Base-by-base conservation (phyloP, 805 yeast genomes). In the Myxozyma lipomycoides region DNA sequence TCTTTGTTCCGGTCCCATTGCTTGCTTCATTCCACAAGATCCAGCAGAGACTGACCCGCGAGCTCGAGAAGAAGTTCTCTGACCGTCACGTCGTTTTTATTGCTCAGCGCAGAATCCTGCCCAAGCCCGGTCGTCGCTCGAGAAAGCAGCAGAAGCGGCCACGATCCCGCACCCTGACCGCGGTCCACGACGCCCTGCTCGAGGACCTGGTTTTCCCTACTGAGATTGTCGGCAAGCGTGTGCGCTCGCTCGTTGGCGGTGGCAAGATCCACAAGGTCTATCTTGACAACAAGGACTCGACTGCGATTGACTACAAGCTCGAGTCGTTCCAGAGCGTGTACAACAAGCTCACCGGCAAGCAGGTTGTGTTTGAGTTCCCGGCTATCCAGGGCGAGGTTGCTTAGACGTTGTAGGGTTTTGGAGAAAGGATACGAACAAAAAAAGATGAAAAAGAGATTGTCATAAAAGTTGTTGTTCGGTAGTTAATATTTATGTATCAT, bases 121-220 rank as follows among this genome's bases (percentile, higher is more conserved):
- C 98, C 79, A 91, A 88, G 83, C 97, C 98, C 75, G 86, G 95
- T 71, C 89, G 98, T 81, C 68, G 83, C 72, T 81, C 96, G 60
- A 87, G 89, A 82, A 86, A 84, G 76, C 77, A 75, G 70, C 98
- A 93, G 81, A 90, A 93, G 90, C 90, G 98, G 83, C 98, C 98
- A 76, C 88, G 96, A 82, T 90, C 98, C 70, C 89, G 98, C 86
- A 91, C 98, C 71, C 82, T 93, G 76, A 83, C 96, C 67, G 89
- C 97, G 72, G 98, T 91, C 66, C 98, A 91, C 78, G 98, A 93
- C 79, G 87, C 88, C 77, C 79, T 91, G 79, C 87, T 91, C 76
- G 98, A 93, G 80, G 98, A 91, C 78, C 82, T 91, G 73, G 98
- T 93, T 65, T 91, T 85, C 97, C 98, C 98, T 78, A 90, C 98